Percentiles rank a stretch among this genome's conserved stretches.
These are phyloP conservation scores for Fusarium concolor DNA, from an alignment of 2,329 filamentous ascomycete species.

Conservation along the genomic window DNA sequence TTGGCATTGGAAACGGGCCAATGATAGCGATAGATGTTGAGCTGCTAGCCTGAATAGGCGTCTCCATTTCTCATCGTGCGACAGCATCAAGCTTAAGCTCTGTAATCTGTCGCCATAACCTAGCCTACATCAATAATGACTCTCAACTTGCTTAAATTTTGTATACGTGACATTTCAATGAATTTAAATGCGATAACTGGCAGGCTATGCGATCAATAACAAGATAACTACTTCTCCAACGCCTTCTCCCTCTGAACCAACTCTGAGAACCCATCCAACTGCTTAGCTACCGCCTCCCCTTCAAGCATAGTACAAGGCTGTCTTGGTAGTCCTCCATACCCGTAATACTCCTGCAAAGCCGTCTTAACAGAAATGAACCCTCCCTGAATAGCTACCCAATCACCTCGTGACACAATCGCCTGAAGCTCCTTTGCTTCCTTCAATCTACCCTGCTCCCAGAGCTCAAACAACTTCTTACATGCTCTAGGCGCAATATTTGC, in stretches of 20 bases:
- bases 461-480: slow-evolving; percentile 69
- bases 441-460: slow-evolving; percentile 68
- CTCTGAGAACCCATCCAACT: slow-evolving; percentile 42
- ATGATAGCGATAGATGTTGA: too few species aligned
- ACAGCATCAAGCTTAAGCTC: too few species aligned
- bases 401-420: slow-evolving; percentile 71
- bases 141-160: too few species aligned
- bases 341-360: slow-evolving; percentile 69
- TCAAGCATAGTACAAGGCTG: slow-evolving; percentile 32
- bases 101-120: too few species aligned
- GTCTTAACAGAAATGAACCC: slow-evolving; percentile 78
- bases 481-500: slow-evolving; percentile 77
- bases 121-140: too few species aligned
- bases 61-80: too few species aligned
- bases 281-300: slow-evolving; percentile 38
- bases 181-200: too few species aligned
- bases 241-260: slow-evolving; percentile 37
- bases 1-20: too few species aligned
- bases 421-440: slow-evolving; percentile 73
- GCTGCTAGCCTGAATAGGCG: too few species aligned
- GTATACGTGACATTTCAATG: too few species aligned
- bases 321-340: slow-evolving; percentile 72
- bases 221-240: background rate
- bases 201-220: too few species aligned
- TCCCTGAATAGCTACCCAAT: slow-evolving; percentile 77